These are phyloP conservation scores for Termitomyces bulborhizus DNA, from an alignment of 768 basidiomycete species.

Conservation along the genomic window DNA sequence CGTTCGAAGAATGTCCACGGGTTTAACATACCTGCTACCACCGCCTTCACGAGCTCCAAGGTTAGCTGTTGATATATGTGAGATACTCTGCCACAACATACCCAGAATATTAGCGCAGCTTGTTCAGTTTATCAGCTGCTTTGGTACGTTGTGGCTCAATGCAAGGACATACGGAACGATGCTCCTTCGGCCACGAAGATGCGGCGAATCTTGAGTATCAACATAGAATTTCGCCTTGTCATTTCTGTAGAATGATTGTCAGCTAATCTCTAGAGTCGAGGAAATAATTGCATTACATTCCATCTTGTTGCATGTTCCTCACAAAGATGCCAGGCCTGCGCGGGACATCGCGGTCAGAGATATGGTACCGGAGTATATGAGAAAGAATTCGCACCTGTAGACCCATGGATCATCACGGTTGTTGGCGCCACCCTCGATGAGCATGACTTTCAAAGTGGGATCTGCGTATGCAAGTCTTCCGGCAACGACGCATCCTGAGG, in stretches of 20 bases:
- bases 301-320: slow-evolving; percentile 66
- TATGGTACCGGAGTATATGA: no score
- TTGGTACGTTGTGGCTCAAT: neutral
- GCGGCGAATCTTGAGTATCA: slow-evolving; percentile 50
- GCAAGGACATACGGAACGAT: slow-evolving; percentile 56
- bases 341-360: no score
- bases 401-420: slow-evolving; percentile 75
- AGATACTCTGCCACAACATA: slow-evolving; percentile 16
- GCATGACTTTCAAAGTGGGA: slow-evolving; percentile 68
- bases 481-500: slow-evolving; percentile 55
- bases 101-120: slow-evolving; percentile 66
- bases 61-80: neutral
- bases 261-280: neutral
- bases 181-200: slow-evolving; percentile 55
- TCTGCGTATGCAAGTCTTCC: slow-evolving; percentile 68
- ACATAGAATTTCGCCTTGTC: slow-evolving; percentile 71
- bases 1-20: neutral
- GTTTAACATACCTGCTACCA: slow-evolving; percentile 41
- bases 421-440: slow-evolving; percentile 69
- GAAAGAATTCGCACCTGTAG: slow-evolving; percentile 35
- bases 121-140: neutral
- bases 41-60: slow-evolving; percentile 29
- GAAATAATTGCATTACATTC: slow-evolving; percentile 36
- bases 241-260: slow-evolving; percentile 36
- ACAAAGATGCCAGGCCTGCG: slow-evolving; percentile 60